phyloP scores from a whole-genome alignment of 208 protist genomes.

The Trypanosomatidae sp. region DNA sequence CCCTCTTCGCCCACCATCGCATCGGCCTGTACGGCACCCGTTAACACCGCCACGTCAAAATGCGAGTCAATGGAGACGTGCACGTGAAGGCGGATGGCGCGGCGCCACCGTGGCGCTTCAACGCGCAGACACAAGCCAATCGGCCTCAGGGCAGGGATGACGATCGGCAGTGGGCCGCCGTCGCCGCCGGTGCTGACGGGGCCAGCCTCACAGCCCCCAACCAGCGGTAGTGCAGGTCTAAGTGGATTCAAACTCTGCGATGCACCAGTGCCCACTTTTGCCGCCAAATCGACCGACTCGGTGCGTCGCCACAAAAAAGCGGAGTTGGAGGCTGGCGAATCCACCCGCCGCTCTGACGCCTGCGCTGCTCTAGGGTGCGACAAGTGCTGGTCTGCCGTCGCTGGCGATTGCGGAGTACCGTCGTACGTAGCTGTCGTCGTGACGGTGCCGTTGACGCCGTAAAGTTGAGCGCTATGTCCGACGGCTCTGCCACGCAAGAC shows the following conservation, averaged over 20 bases:
- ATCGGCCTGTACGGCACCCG: constrained; percentile 53
- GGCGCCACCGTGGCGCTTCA: constrained; percentile 54
- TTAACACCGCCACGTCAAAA: constrained; percentile 68
- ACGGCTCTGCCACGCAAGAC: background rate
- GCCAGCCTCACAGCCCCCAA: background rate
- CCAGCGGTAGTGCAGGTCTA: constrained; percentile 4
- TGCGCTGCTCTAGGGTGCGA: background rate
- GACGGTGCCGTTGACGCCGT: background rate
- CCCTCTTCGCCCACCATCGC: constrained; percentile 52
- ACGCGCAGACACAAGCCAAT: constrained; percentile 49
- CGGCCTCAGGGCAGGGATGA: constrained; percentile 62
- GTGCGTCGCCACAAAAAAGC: constrained; percentile 1
- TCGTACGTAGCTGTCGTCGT: background rate
- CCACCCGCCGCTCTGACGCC: background rate
- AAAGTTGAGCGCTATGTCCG: no score
- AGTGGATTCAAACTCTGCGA: constrained; percentile 4
- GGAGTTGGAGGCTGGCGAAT: constrained; percentile 1
- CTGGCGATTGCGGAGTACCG: background rate
- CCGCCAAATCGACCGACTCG: constrained; percentile 15
- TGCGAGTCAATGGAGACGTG: constrained; percentile 56
- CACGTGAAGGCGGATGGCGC: constrained; percentile 59
- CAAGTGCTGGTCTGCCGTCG: background rate
- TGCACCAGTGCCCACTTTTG: background rate
- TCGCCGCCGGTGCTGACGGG: background rate
- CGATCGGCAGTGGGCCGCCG: constrained; percentile 20